phyloP scores from a whole-genome alignment of 1,284 basidiomycete genomes.

The Neolentinus lepideus region DNA sequence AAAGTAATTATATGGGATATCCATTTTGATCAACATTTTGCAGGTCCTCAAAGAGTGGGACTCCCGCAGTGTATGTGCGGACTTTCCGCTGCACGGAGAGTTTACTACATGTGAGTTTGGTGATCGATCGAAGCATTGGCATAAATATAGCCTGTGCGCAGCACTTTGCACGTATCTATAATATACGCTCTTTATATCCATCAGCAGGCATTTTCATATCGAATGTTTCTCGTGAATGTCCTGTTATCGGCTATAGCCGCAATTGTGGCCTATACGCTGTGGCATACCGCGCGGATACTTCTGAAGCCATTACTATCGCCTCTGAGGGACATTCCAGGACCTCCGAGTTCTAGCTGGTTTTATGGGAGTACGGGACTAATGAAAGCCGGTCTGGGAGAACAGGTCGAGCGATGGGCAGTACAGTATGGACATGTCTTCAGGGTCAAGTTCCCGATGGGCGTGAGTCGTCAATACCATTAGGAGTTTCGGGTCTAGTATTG shows the following conservation, averaged over 20 bases:
- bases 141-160: too few species aligned
- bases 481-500: neutral
- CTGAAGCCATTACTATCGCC: conserved; percentile 23
- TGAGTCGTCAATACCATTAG: conserved; percentile 19
- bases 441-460: conserved; percentile 39
- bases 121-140: too few species aligned
- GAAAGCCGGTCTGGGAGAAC: conserved; percentile 27
- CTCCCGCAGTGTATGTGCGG: too few species aligned
- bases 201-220: too few species aligned
- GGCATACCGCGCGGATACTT: neutral
- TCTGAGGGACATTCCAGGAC: conserved; percentile 41
- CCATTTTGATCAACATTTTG: too few species aligned
- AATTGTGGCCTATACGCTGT: neutral
- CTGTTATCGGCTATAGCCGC: neutral
- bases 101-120: too few species aligned
- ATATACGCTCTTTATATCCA: too few species aligned
- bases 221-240: neutral
- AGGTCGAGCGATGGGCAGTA: conserved; percentile 47
- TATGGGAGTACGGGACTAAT: conserved; percentile 45
- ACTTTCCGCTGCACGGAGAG: too few species aligned
- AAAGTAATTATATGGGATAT: too few species aligned
- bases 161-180: too few species aligned
- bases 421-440: conserved; percentile 46
- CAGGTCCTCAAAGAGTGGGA: too few species aligned
- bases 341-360: conserved; percentile 38